A percentile compares a stretch with the other conserved stretches of the same genome.
Conservation (phyloP, 176 grass and related monocot genomes). For the Carex scoparia region DNA sequence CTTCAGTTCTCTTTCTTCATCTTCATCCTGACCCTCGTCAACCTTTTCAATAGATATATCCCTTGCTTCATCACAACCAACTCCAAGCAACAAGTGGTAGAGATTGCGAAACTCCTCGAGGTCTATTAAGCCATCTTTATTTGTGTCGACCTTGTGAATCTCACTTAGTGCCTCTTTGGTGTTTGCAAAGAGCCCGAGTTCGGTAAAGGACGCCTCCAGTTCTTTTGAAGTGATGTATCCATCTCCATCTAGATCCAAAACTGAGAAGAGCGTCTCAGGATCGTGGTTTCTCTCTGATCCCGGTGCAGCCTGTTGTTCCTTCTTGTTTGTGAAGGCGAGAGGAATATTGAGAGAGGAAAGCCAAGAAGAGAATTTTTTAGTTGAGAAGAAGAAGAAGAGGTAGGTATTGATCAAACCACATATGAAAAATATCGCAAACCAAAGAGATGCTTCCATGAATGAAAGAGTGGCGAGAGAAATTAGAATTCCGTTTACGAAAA, state of each 20-base stretch:
- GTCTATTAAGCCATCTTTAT: slow-evolving; percentile 83
- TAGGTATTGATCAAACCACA: slow-evolving; percentile 30
- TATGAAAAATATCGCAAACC: slow-evolving; percentile 28
- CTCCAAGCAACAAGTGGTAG: slow-evolving; percentile 43
- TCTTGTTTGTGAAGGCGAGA: not conserved
- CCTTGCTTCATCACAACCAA: not conserved
- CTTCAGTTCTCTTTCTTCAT: slow-evolving; percentile 37
- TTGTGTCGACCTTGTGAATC: slow-evolving; percentile 63
- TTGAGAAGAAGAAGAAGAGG: slow-evolving; percentile 28
- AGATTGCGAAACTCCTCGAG: slow-evolving; percentile 76
- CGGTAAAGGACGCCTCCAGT: slow-evolving; percentile 66
- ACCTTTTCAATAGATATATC: not conserved
- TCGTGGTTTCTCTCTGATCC: slow-evolving; percentile 13
- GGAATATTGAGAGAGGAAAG: slow-evolving; percentile 16
- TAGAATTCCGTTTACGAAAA: not conserved
- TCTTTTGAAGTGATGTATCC: slow-evolving; percentile 71
- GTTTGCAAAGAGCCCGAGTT: slow-evolving; percentile 52
- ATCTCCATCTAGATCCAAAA: slow-evolving; percentile 87
- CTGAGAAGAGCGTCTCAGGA: slow-evolving; percentile 61
- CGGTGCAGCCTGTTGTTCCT: not conserved
- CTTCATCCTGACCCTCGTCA: not conserved
- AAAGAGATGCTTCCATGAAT: slow-evolving; percentile 25
- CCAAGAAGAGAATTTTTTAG: slow-evolving; percentile 19
- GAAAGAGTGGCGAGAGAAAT: slow-evolving; percentile 1
- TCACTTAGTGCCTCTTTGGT: slow-evolving; percentile 36